phyloP scores from a whole-genome alignment of 1,284 basidiomycete species.

The Ustilago hordei region DNA sequence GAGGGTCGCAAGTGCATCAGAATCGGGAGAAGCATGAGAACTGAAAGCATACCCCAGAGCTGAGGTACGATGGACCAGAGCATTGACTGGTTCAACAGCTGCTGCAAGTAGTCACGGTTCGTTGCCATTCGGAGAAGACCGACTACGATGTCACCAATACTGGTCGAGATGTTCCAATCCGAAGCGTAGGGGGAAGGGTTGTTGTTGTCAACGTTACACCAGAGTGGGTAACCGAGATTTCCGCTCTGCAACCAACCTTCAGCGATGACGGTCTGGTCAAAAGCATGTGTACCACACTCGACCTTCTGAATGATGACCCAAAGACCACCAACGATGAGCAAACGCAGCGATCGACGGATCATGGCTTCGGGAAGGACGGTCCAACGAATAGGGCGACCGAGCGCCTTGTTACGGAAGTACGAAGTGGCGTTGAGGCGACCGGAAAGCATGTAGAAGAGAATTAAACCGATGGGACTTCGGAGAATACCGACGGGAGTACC shows the following conservation, averaged over 20 bases:
- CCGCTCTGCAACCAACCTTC: slow-evolving; percentile 62
- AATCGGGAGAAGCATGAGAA: slow-evolving; percentile 70
- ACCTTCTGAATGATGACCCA: slow-evolving; percentile 70
- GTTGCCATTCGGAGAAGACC: slow-evolving; percentile 70
- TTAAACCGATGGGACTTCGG: slow-evolving; percentile 35
- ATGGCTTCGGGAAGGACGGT: slow-evolving; percentile 68
- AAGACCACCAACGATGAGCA: slow-evolving; percentile 69
- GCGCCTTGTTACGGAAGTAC: slow-evolving; percentile 66
- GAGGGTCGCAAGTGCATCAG: slow-evolving; percentile 68
- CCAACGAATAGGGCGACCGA: slow-evolving; percentile 66
- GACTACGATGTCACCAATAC: slow-evolving; percentile 68
- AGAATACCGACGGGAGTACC: slow-evolving; percentile 65
- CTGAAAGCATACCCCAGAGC: slow-evolving; percentile 71
- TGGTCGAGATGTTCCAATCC: slow-evolving; percentile 43
- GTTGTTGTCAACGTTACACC: slow-evolving; percentile 68
- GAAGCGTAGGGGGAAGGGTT: slow-evolving; percentile 34
- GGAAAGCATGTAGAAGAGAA: slow-evolving; percentile 68
- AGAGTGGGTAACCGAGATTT: slow-evolving; percentile 69
- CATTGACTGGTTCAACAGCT: slow-evolving; percentile 70
- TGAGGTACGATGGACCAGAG: slow-evolving; percentile 71
- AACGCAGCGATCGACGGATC: slow-evolving; percentile 70
- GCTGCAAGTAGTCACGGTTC: slow-evolving; percentile 70
- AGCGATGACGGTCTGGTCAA: slow-evolving; percentile 65
- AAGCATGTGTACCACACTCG: slow-evolving; percentile 53
- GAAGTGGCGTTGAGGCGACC: slow-evolving; percentile 70